Base-by-base conservation (phyloP, 345 rosid genomes). In the Populus davidiana region DNA sequence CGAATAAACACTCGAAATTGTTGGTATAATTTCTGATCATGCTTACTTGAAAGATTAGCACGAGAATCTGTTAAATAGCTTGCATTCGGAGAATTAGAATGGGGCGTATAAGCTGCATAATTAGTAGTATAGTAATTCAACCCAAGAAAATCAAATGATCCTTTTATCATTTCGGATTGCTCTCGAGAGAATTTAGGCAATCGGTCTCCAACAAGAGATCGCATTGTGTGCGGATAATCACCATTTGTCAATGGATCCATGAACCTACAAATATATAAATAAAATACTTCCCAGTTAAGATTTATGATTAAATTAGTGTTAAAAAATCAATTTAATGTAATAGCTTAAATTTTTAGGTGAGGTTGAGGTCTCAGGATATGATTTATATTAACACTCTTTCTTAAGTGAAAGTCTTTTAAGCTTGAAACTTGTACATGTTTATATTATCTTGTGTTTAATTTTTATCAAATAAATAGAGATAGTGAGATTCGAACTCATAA, bases 121-220 rank as follows among this genome's bases (percentile, higher is more conserved):
- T 50, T 4, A 25, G 88, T 47, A 1, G 86, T 81, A 61, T 88
- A 90, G 73, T 88, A 90, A 73, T 88, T 90, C 41, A 90, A 38
- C 43, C 90, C 90, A 1, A 86, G 73, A 78, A 86, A 90, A 85
- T 88, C 91, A 33, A 81, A 75, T 8, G 93, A 88, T 8, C 89
- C 87, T 77, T 85, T 88, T 18, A 88, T 16, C 78, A 85, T 68
- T 33, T 65, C 7, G 0, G 86, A 83, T 56, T 89, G 78, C 65
- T 77, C 71, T 41, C 54, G 4, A 6, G 83, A 59, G 77, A 89
- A 89, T 68, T 78, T 82, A 3, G 91, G 93, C 16, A 86, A 74
- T 61, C 90, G 71, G 1, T 75, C 33, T 5, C 90, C 86, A 3
- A 81, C 79, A 2, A 84, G 56, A 36, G 80, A 38, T 23, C 50